Percentiles rank a stretch among this genome's conserved stretches.
phyloP scores from a whole-genome alignment of 345 rosid species.

The Eucalyptus curtisii region DNA sequence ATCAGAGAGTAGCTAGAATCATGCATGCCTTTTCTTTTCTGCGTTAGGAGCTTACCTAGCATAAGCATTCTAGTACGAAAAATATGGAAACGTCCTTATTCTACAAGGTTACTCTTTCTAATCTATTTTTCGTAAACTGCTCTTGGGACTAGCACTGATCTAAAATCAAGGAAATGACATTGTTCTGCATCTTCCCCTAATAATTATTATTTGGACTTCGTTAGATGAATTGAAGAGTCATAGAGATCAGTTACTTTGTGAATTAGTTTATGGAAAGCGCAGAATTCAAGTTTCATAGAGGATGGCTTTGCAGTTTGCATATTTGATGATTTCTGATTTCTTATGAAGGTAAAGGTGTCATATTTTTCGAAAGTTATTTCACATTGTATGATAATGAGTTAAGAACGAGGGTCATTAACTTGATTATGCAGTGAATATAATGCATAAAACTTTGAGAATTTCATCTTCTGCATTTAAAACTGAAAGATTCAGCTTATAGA shows the following conservation, averaged over 20 bases:
- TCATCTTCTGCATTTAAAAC: not conserved
- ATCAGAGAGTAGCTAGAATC: not conserved
- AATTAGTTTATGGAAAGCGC: not conserved
- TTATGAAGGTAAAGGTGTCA: not conserved
- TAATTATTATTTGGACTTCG: not conserved
- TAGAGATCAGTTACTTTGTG: not conserved
- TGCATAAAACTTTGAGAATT: not conserved
- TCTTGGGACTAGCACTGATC: not conserved
- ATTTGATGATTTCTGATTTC: not conserved
- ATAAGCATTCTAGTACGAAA: not conserved
- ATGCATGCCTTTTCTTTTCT: not conserved
- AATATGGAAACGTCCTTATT: not conserved
- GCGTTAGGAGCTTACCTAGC: not conserved
- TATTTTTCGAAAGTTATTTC: not conserved
- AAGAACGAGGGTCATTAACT: not conserved
- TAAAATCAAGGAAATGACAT: not conserved
- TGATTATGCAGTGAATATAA: not conserved
- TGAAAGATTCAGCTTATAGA: not conserved
- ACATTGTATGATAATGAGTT: not conserved
- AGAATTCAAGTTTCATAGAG: not conserved
- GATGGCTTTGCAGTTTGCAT: not conserved
- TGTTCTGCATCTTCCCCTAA: not conserved
- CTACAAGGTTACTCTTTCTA: not conserved
- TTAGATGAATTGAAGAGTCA: not conserved
- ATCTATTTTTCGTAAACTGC: not conserved